Percentiles rank a stretch among this genome's conserved stretches.
Evolutionary conservation across 2,329 filamentous ascomycete genomes (phyloP).

Genomic region (Truncatella angustata): DNA sequence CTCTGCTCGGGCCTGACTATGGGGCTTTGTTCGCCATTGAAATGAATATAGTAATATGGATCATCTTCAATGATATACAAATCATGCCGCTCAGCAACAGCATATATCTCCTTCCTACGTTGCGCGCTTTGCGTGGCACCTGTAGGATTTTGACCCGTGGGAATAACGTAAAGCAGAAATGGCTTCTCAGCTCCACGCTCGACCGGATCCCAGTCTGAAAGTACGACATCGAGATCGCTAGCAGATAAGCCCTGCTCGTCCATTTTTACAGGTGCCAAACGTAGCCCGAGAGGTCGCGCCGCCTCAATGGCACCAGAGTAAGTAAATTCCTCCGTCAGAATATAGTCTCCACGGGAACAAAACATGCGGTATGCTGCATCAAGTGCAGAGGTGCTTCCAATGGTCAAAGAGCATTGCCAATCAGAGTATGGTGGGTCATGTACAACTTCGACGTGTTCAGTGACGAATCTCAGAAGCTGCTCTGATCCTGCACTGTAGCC

Average conservation of each 20-base stretch:
- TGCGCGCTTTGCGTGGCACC: constrained; percentile 64
- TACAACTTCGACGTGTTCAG: constrained; percentile 74
- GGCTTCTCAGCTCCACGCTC: constrained; percentile 58
- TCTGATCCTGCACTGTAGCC: constrained; percentile 70
- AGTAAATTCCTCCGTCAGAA: constrained; percentile 64
- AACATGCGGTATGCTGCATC: constrained; percentile 69
- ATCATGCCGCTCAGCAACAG: constrained; percentile 68
- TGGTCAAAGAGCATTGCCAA: constrained; percentile 66
- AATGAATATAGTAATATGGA: constrained; percentile 74
- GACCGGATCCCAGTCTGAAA: constrained; percentile 63
- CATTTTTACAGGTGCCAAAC: constrained; percentile 60
- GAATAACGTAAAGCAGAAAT: constrained; percentile 67
- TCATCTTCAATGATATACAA: constrained; percentile 72
- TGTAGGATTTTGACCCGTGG: constrained; percentile 73
- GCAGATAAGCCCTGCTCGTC: constrained; percentile 66
- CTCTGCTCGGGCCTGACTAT: neutral
- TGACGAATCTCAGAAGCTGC: constrained; percentile 68
- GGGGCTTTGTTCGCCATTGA: constrained; percentile 26
- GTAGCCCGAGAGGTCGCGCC: constrained; percentile 60
- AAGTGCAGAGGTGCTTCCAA: constrained; percentile 66
- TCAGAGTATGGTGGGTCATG: constrained; percentile 71
- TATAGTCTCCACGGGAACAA: constrained; percentile 58
- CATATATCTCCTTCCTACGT: constrained; percentile 62
- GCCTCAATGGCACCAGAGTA: constrained; percentile 56
- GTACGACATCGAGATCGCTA: constrained; percentile 57